Percentiles rank a stretch among this genome's conserved stretches.
These are phyloP conservation scores for Obelidium mucronatum DNA, from an alignment of 192 early-diverging fungal genomes.

Conservation along the genomic window DNA sequence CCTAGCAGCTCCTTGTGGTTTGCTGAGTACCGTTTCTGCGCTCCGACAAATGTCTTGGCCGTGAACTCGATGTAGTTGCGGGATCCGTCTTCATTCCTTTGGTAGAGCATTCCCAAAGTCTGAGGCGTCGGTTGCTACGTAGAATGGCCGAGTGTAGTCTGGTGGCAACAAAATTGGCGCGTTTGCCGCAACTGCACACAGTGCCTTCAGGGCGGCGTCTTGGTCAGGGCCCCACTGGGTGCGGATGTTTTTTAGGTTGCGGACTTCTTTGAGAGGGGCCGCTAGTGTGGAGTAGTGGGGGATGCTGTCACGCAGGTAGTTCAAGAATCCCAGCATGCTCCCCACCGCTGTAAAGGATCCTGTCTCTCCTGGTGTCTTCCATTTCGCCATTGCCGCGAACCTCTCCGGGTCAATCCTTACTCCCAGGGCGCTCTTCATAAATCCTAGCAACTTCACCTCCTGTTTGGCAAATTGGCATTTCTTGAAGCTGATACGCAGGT, in stretches of 20 bases:
- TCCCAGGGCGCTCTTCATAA: not conserved
- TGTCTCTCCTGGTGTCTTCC: not conserved
- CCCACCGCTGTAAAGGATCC: not conserved
- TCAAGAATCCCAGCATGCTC: not conserved
- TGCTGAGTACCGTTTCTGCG: not conserved
- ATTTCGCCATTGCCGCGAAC: not conserved
- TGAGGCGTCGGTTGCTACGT: not conserved
- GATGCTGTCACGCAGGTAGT: not conserved
- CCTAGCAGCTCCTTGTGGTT: not conserved
- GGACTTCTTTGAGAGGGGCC: not conserved
- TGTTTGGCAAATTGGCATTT: not conserved
- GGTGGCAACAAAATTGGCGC: not conserved
- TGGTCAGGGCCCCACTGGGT: not conserved
- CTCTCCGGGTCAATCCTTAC: not conserved
- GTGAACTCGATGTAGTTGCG: too few relatives aligned
- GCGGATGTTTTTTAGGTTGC: not conserved
- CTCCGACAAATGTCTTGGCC: not conserved
- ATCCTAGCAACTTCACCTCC: not conserved
- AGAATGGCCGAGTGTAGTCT: not conserved
- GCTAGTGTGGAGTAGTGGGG: not conserved
- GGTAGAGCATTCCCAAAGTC: not conserved
- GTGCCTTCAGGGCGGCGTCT: not conserved
- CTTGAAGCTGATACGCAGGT: not conserved
- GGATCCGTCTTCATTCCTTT: too few relatives aligned
- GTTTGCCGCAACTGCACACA: not conserved